phyloP scores from a whole-genome alignment of 768 basidiomycete genomes.

The Agrocybe pediades region DNA sequence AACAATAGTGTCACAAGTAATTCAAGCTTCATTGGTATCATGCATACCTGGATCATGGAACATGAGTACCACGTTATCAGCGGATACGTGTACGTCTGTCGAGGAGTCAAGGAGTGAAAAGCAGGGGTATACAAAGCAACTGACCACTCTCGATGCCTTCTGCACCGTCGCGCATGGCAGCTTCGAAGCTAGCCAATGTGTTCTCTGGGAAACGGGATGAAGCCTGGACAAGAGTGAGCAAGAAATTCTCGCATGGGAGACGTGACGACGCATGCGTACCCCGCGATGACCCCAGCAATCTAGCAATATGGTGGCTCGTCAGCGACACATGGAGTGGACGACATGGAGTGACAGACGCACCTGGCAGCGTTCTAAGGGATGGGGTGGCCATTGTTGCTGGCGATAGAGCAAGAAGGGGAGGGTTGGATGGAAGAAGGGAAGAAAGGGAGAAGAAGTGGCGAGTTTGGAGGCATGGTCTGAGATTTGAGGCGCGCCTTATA shows the following conservation, averaged over 20 bases:
- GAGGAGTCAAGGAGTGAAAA: slow-evolving; percentile 59
- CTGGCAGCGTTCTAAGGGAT: slow-evolving; percentile 28
- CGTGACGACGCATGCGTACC: slow-evolving; percentile 28
- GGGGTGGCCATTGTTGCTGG: slow-evolving; percentile 2
- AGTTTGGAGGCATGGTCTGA: slow-evolving; percentile 7
- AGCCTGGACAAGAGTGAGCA: slow-evolving; percentile 50
- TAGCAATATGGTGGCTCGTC: slow-evolving; percentile 16
- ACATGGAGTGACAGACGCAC: slow-evolving; percentile 19
- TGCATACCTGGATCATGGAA: slow-evolving; percentile 88
- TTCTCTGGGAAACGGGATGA: slow-evolving; percentile 90
- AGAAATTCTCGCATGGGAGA: not conserved
- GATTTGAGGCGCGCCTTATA: slow-evolving; percentile 18
- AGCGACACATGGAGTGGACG: not conserved
- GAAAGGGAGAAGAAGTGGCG: slow-evolving; percentile 6
- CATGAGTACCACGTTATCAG: slow-evolving; percentile 87
- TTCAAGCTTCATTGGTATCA: slow-evolving; percentile 11
- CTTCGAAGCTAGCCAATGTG: slow-evolving; percentile 92
- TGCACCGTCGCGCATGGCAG: slow-evolving; percentile 92
- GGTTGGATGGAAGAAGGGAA: not conserved
- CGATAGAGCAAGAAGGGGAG: not conserved
- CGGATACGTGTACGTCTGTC: slow-evolving; percentile 93
- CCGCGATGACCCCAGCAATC: slow-evolving; percentile 74
- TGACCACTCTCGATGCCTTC: slow-evolving; percentile 98
- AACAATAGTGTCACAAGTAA: slow-evolving; percentile 12
- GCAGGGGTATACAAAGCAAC: slow-evolving; percentile 29